These are phyloP conservation scores for Aspergillus transmontanensis DNA, from an alignment of 2,329 filamentous ascomycete species.

Conservation along the genomic window DNA sequence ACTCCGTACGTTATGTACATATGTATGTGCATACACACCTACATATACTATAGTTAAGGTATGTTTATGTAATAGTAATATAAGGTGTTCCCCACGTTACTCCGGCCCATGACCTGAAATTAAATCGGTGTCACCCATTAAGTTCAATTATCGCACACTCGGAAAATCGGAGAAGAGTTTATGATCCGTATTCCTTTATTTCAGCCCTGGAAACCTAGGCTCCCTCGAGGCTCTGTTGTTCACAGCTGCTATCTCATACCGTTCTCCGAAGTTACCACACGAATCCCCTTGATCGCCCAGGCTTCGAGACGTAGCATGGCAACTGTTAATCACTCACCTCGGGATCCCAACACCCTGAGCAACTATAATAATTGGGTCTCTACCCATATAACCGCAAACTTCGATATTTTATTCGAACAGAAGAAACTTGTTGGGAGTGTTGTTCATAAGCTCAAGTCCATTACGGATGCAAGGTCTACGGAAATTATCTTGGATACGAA, in stretches of 20 bases:
- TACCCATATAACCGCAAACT: conserved; percentile 77
- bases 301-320: conserved; percentile 39
- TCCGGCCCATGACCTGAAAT: not conserved
- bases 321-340: conserved; percentile 48
- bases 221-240: conserved; percentile 3
- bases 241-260: conserved; percentile 2
- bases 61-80: not conserved
- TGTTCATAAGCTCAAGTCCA: conserved; percentile 72
- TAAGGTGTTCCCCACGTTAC: not conserved
- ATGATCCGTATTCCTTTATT: conserved; percentile 6
- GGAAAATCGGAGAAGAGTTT: not conserved
- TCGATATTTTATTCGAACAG: conserved; percentile 80
- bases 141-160: not conserved
- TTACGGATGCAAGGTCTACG: conserved; percentile 70
- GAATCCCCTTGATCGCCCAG: conserved; percentile 9
- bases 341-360: conserved; percentile 86
- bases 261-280: conserved; percentile 4
- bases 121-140: not conserved
- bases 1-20: not conserved
- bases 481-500: conserved; percentile 90
- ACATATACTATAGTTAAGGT: too few species aligned
- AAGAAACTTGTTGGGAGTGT: conserved; percentile 78
- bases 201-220: conserved; percentile 9
- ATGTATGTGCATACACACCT: not conserved
- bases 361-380: conserved; percentile 91